Evolutionary conservation across 805 yeast genomes (phyloP), one percentile per base, ranked within the genome.

Genomic region (Candida odintsovae): DNA sequence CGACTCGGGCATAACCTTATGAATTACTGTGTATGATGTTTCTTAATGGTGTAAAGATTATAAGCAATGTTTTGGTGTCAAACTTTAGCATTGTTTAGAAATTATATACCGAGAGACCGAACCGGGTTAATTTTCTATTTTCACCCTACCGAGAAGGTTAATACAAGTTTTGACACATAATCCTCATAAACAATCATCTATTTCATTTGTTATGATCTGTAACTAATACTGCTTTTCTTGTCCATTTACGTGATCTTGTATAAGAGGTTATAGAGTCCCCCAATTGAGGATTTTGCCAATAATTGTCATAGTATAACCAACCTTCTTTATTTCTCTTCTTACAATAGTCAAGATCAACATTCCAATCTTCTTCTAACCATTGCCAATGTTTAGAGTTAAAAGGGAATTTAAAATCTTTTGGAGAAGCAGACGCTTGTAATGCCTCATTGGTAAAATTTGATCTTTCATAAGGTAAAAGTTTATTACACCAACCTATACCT

Each of bases 331-430:
- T 58, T 43, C 65, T 66, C 5, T 61, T 58, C 39, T 66, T 67
- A 45, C 69, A 68, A 53, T 61, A 70, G 16, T 66, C 71, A 10
- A 52, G 37, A 47, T 78, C 83, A 6, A 76, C 49, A 10, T 57
- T 55, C 86, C 86, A 80, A 2, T 57, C 48, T 13, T 63, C 70
- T 43, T 79, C 85, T 15, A 76, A 47, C 86, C 86, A 80, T 46
- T 67, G 70, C 85, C 85, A 80, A 40, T 64, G 68, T 45, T 72
- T 71, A 23, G 69, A 66, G 13, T 67, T 55, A 49, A 54, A 54
- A 0, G 84, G 85, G 46, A 79, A 77, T 25, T 60, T 61, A 55
- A 78, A 79, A 1, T 60, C 54, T 3, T 65, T 65, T 19, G 69
- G 57, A 31, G 60, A 46, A 36, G 62, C 41, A 21, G 64, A 50